Evolutionary conservation across 345 rosid species (phyloP).

Genomic region (Chamaenerion angustifolium): DNA sequence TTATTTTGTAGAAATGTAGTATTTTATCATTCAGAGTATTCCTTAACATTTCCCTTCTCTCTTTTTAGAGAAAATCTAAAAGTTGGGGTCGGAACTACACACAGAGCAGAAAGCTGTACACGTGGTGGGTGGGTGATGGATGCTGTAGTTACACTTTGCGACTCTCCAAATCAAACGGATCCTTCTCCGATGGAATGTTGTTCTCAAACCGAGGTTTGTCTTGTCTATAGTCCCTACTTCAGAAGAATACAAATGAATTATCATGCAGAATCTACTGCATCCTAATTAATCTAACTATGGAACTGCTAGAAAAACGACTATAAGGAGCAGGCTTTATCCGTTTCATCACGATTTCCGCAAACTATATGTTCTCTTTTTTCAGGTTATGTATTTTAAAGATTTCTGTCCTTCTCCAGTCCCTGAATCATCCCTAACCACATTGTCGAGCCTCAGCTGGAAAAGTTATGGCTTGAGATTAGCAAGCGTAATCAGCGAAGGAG

Average conservation of each 20-base stretch:
- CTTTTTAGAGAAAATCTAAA: constrained; percentile 51
- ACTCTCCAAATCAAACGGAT: constrained; percentile 26
- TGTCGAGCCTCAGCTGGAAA: constrained; percentile 69
- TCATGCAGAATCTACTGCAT: background rate
- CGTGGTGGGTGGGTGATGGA: constrained; percentile 42
- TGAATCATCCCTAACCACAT: constrained; percentile 33
- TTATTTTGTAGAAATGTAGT: too few species aligned
- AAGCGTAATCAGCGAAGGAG: constrained; percentile 33
- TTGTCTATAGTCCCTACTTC: background rate
- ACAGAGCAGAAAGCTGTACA: constrained; percentile 29
- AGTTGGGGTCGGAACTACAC: constrained; percentile 52
- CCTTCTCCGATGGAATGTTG: constrained; percentile 28
- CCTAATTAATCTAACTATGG: background rate
- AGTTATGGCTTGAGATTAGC: constrained; percentile 56
- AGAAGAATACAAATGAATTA: background rate
- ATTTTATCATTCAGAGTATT: background rate
- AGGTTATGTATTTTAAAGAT: constrained; percentile 68
- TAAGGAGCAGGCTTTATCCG: too few species aligned
- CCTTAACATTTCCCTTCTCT: constrained; percentile 4
- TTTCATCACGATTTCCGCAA: background rate
- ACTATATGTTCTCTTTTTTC: constrained; percentile 7
- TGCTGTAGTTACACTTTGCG: constrained; percentile 52
- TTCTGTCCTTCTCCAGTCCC: constrained; percentile 46
- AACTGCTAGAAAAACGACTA: too few species aligned
- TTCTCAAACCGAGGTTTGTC: constrained; percentile 54